Percentiles rank a stretch among this genome's conserved stretches.
These are phyloP conservation scores for Pelargonium nanum DNA, from an alignment of 345 rosid genomes.

Conservation along the genomic window DNA sequence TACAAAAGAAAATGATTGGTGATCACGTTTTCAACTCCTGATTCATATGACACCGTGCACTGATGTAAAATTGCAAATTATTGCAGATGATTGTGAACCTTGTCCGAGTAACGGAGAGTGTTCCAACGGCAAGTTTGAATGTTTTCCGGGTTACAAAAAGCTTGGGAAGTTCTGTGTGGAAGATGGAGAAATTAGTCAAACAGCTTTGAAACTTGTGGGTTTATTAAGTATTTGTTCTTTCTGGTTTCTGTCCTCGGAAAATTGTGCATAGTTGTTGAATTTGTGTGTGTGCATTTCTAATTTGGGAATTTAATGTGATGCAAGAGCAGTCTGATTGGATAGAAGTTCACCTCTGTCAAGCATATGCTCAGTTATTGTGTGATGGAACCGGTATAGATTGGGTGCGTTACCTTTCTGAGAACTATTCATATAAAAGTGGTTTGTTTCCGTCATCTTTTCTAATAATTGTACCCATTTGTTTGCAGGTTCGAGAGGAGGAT, in stretches of 20 bases:
- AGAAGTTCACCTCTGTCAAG: slow-evolving; percentile 46
- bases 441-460: not conserved
- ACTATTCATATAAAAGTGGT: not conserved
- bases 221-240: too few relatives aligned
- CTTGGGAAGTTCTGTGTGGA: slow-evolving; percentile 57
- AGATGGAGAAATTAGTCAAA: slow-evolving; percentile 65
- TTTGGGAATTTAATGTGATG: slow-evolving; percentile 8
- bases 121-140: slow-evolving; percentile 53
- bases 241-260: not conserved
- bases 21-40: not conserved
- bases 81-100: slow-evolving; percentile 66
- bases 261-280: not conserved
- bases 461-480: not conserved
- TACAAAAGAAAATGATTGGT: not conserved
- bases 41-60: not conserved
- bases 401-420: slow-evolving; percentile 33
- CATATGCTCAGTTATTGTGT: slow-evolving; percentile 54
- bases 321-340: slow-evolving; percentile 45
- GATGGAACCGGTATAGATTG: slow-evolving; percentile 50
- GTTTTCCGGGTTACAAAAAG: slow-evolving; percentile 51
- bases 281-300: not conserved
- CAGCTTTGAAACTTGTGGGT: slow-evolving; percentile 60
- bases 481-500: slow-evolving; percentile 51
- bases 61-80: not conserved
- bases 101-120: slow-evolving; percentile 69